Evolutionary conservation across 768 basidiomycete genomes (phyloP).

Genomic region (Amanita molliuscula): DNA sequence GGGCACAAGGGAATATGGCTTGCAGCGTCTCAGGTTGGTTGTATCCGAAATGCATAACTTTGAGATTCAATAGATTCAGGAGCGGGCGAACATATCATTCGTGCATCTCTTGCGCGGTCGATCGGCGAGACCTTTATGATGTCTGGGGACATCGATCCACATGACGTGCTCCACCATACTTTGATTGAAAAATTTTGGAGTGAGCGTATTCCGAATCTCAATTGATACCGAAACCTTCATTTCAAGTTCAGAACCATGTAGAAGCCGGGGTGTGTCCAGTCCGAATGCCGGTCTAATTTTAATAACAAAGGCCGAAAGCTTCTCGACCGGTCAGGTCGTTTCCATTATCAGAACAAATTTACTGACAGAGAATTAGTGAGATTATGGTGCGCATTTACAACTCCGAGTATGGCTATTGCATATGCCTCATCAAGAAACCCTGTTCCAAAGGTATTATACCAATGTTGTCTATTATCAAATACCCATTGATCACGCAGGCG

Average conservation of each 20-base stretch:
- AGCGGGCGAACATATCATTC: slow-evolving; percentile 62
- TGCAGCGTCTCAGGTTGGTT: slow-evolving; percentile 60
- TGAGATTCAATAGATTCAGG: slow-evolving; percentile 26
- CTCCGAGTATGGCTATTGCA: slow-evolving; percentile 72
- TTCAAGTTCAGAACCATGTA: slow-evolving; percentile 16
- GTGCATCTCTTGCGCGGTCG: slow-evolving; percentile 41
- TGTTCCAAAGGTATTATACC: slow-evolving; percentile 43
- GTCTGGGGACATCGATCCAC: slow-evolving; percentile 35
- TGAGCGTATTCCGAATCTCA: slow-evolving; percentile 21
- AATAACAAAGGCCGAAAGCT: slow-evolving; percentile 34
- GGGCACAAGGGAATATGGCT: slow-evolving; percentile 52
- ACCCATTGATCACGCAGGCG: slow-evolving; percentile 16
- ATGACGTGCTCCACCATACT: slow-evolving; percentile 36
- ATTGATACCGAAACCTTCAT: slow-evolving; percentile 5
- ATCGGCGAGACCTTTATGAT: slow-evolving; percentile 36
- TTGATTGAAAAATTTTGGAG: slow-evolving; percentile 43
- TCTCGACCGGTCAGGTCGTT: neutral
- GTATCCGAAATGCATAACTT: neutral
- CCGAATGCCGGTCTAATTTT: slow-evolving; percentile 57
- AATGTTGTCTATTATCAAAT: neutral
- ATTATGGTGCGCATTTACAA: slow-evolving; percentile 80
- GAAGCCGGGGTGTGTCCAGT: slow-evolving; percentile 26
- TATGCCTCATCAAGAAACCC: slow-evolving; percentile 46
- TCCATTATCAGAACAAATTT: neutral
- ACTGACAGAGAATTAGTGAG: slow-evolving; percentile 33